Percentiles rank a stretch among this genome's conserved stretches.
phyloP scores from a whole-genome alignment of 176 grass and related monocot genomes.

The Carex pumila region DNA sequence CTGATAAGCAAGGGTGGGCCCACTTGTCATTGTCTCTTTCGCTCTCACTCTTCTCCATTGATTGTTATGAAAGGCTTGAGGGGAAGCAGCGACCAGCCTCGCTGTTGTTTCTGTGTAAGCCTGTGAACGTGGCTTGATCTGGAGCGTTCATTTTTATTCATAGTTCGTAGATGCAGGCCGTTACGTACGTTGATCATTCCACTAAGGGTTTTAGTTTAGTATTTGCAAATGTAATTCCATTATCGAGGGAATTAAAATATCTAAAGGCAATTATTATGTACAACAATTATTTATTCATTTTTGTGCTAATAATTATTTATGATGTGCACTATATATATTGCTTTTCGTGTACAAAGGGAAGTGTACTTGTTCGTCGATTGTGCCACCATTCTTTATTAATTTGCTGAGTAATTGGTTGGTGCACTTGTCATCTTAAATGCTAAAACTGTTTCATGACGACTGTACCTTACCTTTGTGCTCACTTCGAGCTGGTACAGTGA shows the following conservation, averaged over 20 bases:
- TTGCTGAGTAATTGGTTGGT: background rate
- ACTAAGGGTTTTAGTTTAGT: background rate
- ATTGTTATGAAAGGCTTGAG: conserved; percentile 94
- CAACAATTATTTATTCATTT: conserved; percentile 9
- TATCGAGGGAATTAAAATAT: background rate
- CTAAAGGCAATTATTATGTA: background rate
- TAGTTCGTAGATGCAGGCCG: background rate
- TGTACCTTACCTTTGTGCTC: background rate
- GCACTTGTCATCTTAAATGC: background rate
- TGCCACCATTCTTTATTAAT: background rate
- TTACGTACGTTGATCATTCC: background rate
- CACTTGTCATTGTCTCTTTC: conserved; percentile 75
- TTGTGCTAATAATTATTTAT: background rate
- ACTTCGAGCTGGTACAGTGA: too few relatives aligned
- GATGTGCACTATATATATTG: background rate
- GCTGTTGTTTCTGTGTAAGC: conserved; percentile 79
- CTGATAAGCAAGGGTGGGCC: conserved; percentile 24
- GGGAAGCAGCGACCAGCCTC: conserved; percentile 50
- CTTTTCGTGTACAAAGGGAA: background rate
- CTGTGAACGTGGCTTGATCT: conserved; percentile 78
- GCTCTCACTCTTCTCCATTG: conserved; percentile 98
- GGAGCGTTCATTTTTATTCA: background rate
- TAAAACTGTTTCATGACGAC: background rate
- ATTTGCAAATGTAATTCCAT: conserved; percentile 1
- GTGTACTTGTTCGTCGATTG: background rate